Conservation (phyloP, 106 monocot species). For the Dendrobium nobile region DNA sequence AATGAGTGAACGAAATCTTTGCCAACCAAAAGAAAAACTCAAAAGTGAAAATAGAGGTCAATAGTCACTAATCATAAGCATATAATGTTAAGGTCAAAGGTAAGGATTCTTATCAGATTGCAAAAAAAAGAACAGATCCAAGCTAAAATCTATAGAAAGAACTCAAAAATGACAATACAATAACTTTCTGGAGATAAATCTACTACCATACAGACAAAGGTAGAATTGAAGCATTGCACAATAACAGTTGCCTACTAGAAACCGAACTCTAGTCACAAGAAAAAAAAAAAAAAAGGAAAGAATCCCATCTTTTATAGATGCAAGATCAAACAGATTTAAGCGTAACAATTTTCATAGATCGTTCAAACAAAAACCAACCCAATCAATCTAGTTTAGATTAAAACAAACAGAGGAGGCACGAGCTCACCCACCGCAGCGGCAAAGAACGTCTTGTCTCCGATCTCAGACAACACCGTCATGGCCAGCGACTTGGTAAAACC, state of each 20-base stretch:
- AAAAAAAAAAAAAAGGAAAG: background rate
- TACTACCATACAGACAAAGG: background rate
- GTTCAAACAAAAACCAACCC: background rate
- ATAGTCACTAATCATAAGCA: too few relatives aligned
- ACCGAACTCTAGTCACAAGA: background rate
- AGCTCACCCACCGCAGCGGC: slow-evolving; percentile 68
- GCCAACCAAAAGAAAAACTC: too few relatives aligned
- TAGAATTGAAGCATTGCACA: background rate
- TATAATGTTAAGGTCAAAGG: too few relatives aligned
- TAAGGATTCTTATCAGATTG: too few relatives aligned
- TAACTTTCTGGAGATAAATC: too few relatives aligned
- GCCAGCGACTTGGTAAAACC: slow-evolving; percentile 95
- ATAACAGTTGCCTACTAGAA: background rate
- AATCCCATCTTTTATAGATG: background rate
- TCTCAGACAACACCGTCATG: slow-evolving; percentile 94
- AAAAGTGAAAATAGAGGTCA: too few relatives aligned
- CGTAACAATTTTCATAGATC: background rate
- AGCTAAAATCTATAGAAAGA: background rate
- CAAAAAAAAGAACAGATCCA: background rate
- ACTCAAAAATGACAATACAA: background rate
- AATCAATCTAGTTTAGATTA: background rate
- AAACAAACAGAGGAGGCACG: background rate
- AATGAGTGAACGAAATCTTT: too few relatives aligned
- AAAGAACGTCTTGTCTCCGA: slow-evolving; percentile 98
- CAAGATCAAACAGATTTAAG: background rate